A percentile compares a stretch with the other conserved stretches of the same genome.
These are phyloP conservation scores for Tuctoria greenei DNA, from an alignment of 176 grass and related monocot species.

Conservation along the genomic window DNA sequence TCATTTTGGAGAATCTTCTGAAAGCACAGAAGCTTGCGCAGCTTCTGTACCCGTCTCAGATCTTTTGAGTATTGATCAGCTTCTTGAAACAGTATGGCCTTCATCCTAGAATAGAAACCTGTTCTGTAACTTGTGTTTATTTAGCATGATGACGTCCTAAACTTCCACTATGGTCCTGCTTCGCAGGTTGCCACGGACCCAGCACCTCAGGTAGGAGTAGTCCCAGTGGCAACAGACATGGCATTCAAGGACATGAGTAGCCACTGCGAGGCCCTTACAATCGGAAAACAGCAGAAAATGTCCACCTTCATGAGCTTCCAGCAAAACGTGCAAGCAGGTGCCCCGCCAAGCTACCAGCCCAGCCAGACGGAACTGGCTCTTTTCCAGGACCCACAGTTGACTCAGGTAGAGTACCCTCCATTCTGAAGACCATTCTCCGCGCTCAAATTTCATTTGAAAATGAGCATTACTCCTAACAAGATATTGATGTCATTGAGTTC, in stretches of 20 bases:
- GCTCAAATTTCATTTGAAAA: not conserved
- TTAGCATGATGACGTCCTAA: slow-evolving; percentile 8
- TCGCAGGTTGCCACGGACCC: slow-evolving; percentile 54
- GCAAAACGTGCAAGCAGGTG: slow-evolving; percentile 25
- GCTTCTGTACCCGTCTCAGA: slow-evolving; percentile 44
- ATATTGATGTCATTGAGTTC: not conserved
- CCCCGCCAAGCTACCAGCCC: slow-evolving; percentile 26
- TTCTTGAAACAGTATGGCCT: slow-evolving; percentile 81
- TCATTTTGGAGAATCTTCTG: slow-evolving; percentile 72
- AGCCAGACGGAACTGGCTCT: slow-evolving; percentile 37
- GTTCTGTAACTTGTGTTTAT: not conserved
- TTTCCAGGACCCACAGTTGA: slow-evolving; percentile 28
- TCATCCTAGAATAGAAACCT: not conserved
- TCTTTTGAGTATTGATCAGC: slow-evolving; percentile 82
- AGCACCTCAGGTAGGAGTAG: slow-evolving; percentile 35
- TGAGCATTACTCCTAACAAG: not conserved
- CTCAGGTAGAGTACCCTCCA: slow-evolving; percentile 38
- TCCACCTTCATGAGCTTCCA: slow-evolving; percentile 68
- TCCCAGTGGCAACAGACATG: slow-evolving; percentile 50
- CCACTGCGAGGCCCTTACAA: slow-evolving; percentile 76
- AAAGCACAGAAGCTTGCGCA: slow-evolving; percentile 49
- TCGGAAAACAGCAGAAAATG: slow-evolving; percentile 93
- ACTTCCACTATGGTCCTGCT: slow-evolving; percentile 3
- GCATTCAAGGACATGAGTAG: slow-evolving; percentile 71
- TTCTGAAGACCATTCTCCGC: not conserved